Percentiles rank a stretch among this genome's conserved stretches.
Conservation (phyloP, 768 basidiomycete species). For the Collybia sp. region DNA sequence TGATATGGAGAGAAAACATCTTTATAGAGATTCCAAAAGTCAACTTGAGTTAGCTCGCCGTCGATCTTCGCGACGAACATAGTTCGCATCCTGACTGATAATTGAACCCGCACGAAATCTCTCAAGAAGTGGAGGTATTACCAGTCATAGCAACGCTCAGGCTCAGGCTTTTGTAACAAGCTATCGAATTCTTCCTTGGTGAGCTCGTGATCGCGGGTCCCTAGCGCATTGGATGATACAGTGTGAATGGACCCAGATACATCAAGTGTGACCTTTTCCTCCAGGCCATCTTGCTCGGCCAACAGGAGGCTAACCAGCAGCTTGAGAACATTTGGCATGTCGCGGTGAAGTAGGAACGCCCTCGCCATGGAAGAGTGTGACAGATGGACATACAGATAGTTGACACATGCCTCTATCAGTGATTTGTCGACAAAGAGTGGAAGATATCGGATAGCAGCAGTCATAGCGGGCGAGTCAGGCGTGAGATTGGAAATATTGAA, state of each 20-base stretch:
- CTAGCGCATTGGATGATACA: slow-evolving; percentile 44
- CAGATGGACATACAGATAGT: slow-evolving; percentile 72
- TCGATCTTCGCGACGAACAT: slow-evolving; percentile 77
- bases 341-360: slow-evolving; percentile 66
- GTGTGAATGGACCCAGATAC: slow-evolving; percentile 57
- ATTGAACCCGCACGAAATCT: not conserved
- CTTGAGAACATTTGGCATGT: slow-evolving; percentile 67
- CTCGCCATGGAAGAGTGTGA: slow-evolving; percentile 73
- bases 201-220: slow-evolving; percentile 58
- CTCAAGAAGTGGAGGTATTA: slow-evolving; percentile 22
- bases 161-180: slow-evolving; percentile 59
- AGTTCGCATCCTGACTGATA: slow-evolving; percentile 73
- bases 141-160: slow-evolving; percentile 83
- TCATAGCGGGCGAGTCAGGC: slow-evolving; percentile 54
- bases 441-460: slow-evolving; percentile 63
- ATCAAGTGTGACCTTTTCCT: slow-evolving; percentile 61
- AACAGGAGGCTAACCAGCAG: slow-evolving; percentile 65
- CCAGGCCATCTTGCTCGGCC: slow-evolving; percentile 54
- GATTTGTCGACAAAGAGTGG: slow-evolving; percentile 68
- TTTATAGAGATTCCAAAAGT: slow-evolving; percentile 93
- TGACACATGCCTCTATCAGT: slow-evolving; percentile 67
- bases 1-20: slow-evolving; percentile 66
- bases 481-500: slow-evolving; percentile 50
- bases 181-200: slow-evolving; percentile 64
- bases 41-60: slow-evolving; percentile 86